Base-by-base conservation (phyloP, 2,329 filamentous ascomycete genomes). In the Plenodomus biglobosus region DNA sequence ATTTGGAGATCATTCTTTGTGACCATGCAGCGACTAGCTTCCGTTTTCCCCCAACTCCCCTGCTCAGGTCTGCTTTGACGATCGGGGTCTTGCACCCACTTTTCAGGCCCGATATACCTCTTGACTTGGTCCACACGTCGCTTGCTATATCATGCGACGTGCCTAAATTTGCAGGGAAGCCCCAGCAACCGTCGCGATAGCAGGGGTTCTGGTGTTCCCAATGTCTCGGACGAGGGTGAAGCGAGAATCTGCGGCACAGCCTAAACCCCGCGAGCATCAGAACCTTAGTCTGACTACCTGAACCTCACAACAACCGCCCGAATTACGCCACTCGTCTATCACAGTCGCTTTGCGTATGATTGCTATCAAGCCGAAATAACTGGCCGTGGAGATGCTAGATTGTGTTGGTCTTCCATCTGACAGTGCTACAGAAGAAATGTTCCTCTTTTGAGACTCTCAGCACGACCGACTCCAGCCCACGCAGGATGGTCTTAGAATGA, bases 261-360 rank as follows among this genome's bases (percentile, higher is more conserved):
- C 51, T 59, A 64, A 64, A 64, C 61, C 59, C 48, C 58, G 55
- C 54, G 45, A 54, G 61, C 61, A 62, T 62, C 61, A 64, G 61
- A 64, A 62, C 59, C 51, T 53, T 58, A 53, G 53, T 55, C 59
- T 38, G 44, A 56, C 59, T 44, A 56, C 53, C 20, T 41, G 48
- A 37, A 62, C 62, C 55, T 61, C 61, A 60, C 56, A 52, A 63
- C 50, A 42, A 57, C 50, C 52, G 48, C 47, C 48, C 50, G 55
- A 34, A 45, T 38, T 45, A 47, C 44, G 32, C 52, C 52, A 44
- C 38, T 45, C 45, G 41, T 45, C 40, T 42, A 52, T 42, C 41
- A 41, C 50, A 48, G 48, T 44, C 46, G 56, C 50, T 46, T 51
- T 47, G 58, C 36, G 58, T 56, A 54, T 50, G 15, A 32, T 32